Evolutionary conservation across 371 early-diverging fungal genomes (phyloP), one percentile per base, ranked within the genome.

Genomic region (Mucor piriformis): DNA sequence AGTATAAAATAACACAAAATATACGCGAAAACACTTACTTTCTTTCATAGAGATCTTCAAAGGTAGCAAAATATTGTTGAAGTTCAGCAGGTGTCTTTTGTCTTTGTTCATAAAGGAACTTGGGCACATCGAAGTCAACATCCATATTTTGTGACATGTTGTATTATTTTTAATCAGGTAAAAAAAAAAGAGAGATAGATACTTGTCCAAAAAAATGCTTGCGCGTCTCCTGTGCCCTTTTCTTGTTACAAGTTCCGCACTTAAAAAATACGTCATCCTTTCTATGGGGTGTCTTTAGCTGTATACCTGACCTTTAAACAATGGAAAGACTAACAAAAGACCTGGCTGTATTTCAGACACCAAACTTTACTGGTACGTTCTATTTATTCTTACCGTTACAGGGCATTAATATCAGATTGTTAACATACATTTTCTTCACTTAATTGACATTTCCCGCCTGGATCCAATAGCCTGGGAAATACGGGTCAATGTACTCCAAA

Each of bases 21-120:
- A 12, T 23, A 16, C 16, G 38, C 29, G 4, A 46, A 18, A n/a
- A 43, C 44, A 34, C 92, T 65, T 83, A 94, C 96, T 95, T 97
- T 73, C 89, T 81, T 78, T 95, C 97, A 69, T 96, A 92, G 21
- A 95, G 82, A 53, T 93, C 93, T 66, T 92, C 92, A 74, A 96
- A 95, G 12, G 81, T 85, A 34, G 79, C 67, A 70, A 88, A 95
- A 72, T 83, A 88, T 21, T 82, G 83, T 50, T 88, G 83, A 16
- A 97, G 78, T 40, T 83, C 69, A 24, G 81, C 71, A 8, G 95
- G 90, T 3, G 85, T 91, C 46, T 81, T 81, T 59, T 80, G 80
- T 74, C 85, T 83, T 76, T 87, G 84, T 50, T 82, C 76, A 49
- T 83, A 72, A 55, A 95, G 82, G 57, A 88, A 93, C 38, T 76